These are phyloP conservation scores for Ophiosphaerella herpotricha DNA, from an alignment of 2,329 filamentous ascomycete species.

Conservation along the genomic window DNA sequence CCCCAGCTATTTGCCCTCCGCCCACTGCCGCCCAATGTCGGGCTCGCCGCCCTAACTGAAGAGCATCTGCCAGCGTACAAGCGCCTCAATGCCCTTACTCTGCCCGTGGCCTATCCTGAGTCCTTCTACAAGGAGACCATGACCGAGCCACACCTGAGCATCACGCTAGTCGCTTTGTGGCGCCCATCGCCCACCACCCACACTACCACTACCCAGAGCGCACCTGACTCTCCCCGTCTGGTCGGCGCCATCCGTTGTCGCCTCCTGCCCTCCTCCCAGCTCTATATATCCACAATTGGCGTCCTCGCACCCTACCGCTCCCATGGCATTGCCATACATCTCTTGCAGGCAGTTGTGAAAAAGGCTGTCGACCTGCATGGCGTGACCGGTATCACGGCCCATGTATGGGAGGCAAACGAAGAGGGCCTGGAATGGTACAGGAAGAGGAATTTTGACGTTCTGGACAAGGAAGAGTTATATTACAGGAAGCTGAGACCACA, in stretches of 20 bases:
- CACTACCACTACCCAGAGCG: background rate
- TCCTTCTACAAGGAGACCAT: conserved; percentile 66
- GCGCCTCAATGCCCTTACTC: conserved; percentile 61
- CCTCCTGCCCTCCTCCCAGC: conserved; percentile 46
- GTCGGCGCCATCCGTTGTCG: conserved; percentile 56
- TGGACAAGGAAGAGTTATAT: conserved; percentile 59
- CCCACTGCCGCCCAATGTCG: conserved; percentile 55
- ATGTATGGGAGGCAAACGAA: conserved; percentile 67
- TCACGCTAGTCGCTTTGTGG: conserved; percentile 66
- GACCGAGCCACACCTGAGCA: conserved; percentile 56
- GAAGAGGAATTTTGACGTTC: conserved; percentile 60
- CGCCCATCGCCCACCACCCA: conserved; percentile 36
- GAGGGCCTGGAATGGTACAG: conserved; percentile 66
- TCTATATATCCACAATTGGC: conserved; percentile 67
- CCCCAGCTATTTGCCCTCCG: conserved; percentile 32
- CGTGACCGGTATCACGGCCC: conserved; percentile 60
- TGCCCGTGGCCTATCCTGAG: conserved; percentile 65
- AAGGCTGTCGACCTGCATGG: conserved; percentile 57
- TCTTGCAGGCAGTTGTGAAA: conserved; percentile 54
- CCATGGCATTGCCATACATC: conserved; percentile 60
- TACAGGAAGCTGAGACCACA: conserved; percentile 63
- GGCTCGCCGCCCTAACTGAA: conserved; percentile 57
- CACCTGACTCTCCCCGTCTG: conserved; percentile 40
- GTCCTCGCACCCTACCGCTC: conserved; percentile 64
- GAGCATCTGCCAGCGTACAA: conserved; percentile 61